Base-by-base conservation (phyloP, 192 early-diverging fungal species). In the Umbelopsis sp. region DNA sequence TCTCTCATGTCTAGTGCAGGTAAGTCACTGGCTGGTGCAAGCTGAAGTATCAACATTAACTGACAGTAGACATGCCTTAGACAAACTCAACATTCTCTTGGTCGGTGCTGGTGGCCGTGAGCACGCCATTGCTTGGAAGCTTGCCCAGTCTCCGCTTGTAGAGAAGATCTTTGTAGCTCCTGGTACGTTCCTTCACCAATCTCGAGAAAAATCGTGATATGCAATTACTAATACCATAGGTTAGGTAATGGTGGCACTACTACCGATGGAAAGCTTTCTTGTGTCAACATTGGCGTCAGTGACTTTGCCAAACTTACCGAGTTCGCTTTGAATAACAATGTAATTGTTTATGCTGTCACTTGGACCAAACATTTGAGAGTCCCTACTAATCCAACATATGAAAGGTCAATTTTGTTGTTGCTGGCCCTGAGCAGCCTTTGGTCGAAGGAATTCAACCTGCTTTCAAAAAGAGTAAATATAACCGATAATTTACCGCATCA, bases 81-180 rank as follows among this genome's bases (percentile, higher is more conserved):
- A 83, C 38, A 76, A 83, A 47, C 81, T 93, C 34, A 88, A 85
- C 53, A 87, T 99, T 29, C 86, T 99, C 67, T 80, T 99, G 47
- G 84, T 99, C 73, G 98, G 98, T 74, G 83, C 90, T 72, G 98
- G 98, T 66, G 98, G 98, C 25, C 91, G 98, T 67, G 98, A 99
- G 79, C 95, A 99, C 73, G 95, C 98, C 51, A 88, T 99, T 71
- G 95, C 92, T 24, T 94, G 94, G 94, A 90, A 90, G 49, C 84
- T 99, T 17, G 87, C 93, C 51, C 89, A 94, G 81, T 93, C 91
- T 25, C 71, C 84, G 21, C 79, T 72, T 70, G 95, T 99, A 38
- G 81, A 83, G 62, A 88, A 85, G 74, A 88, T 99, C 72, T 98
- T 87, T 84, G 95, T 98, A 25, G 94, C 95, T 29, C 97, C 97